Conservation (phyloP, 2,329 filamentous ascomycete species). For the Curvularia sp. region DNA sequence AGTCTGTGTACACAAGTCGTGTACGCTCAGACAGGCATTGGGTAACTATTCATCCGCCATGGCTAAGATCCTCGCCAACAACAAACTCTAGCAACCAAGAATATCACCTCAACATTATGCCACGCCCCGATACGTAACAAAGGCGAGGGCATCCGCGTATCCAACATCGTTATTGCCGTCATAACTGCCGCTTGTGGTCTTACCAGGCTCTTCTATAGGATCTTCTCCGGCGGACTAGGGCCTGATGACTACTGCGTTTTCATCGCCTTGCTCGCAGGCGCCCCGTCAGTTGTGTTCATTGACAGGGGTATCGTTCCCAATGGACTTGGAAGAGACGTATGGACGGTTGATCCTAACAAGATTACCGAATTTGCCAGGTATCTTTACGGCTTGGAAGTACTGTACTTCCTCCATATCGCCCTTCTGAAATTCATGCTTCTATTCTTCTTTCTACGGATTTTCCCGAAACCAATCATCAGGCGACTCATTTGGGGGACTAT, state of each 20-base stretch:
- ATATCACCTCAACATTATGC: constrained; percentile 52
- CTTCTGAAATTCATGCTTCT: constrained; percentile 40
- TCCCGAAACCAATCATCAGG: constrained; percentile 31
- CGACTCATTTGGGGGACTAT: constrained; percentile 30
- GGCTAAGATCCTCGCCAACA: constrained; percentile 4
- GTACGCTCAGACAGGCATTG: constrained; percentile 27
- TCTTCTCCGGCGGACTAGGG: constrained; percentile 48
- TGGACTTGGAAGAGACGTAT: constrained; percentile 62
- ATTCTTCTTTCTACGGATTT: constrained; percentile 41
- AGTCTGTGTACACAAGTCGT: constrained; percentile 22
- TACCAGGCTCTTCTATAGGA: constrained; percentile 50
- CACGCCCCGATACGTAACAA: constrained; percentile 50
- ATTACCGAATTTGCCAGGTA: constrained; percentile 55
- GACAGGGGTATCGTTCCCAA: constrained; percentile 27
- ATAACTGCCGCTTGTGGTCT: constrained; percentile 47
- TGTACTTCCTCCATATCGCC: constrained; percentile 46
- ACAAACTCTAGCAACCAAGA: constrained; percentile 50
- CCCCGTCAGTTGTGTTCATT: constrained; percentile 39
- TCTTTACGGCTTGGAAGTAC: constrained; percentile 44
- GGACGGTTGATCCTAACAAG: constrained; percentile 54
- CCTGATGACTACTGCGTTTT: constrained; percentile 51
- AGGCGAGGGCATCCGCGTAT: constrained; percentile 39
- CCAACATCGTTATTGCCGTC: constrained; percentile 47
- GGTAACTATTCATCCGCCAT: constrained; percentile 12
- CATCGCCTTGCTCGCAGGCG: constrained; percentile 28